A percentile compares a stretch with the other conserved stretches of the same genome.
Evolutionary conservation across 495 filamentous ascomycete genomes (phyloP).

Genomic region (Recurvomyces mirabilis): DNA sequence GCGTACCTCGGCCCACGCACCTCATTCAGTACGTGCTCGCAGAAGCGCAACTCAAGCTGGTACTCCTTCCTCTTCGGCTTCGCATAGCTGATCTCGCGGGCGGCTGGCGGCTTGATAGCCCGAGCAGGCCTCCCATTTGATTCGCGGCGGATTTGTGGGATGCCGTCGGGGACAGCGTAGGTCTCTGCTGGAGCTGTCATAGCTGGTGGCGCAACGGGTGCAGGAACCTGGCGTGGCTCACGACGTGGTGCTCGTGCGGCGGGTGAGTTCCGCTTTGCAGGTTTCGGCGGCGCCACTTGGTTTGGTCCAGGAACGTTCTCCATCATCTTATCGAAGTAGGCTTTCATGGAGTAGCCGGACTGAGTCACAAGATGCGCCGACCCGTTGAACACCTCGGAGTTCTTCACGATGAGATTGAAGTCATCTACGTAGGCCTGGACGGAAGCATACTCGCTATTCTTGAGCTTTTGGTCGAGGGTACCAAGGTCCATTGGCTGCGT

Average conservation of each 20-base stretch:
- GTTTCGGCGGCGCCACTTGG: constrained; percentile 39
- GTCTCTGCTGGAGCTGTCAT: constrained; percentile 24
- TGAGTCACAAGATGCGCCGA: constrained; percentile 56
- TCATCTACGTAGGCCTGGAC: constrained; percentile 59
- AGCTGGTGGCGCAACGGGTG: constrained; percentile 26
- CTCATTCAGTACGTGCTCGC: constrained; percentile 69
- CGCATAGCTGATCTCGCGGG: constrained; percentile 75
- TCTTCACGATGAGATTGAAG: constrained; percentile 61
- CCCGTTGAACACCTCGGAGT: constrained; percentile 74
- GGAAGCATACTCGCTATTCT: constrained; percentile 50
- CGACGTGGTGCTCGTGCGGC: constrained; percentile 32
- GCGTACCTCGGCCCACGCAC: constrained; percentile 63
- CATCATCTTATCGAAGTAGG: constrained; percentile 50
- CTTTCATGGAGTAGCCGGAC: constrained; percentile 49
- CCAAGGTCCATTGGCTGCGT: constrained; percentile 70
- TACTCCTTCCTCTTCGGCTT: constrained; percentile 90
- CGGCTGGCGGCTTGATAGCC: constrained; percentile 82
- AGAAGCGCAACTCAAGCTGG: constrained; percentile 79
- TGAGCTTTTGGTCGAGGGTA: constrained; percentile 70
- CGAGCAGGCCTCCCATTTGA: constrained; percentile 76
- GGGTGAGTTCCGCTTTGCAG: constrained; percentile 49
- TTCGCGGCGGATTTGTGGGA: constrained; percentile 91
- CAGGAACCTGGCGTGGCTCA: constrained; percentile 34
- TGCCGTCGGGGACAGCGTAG: constrained; percentile 75
- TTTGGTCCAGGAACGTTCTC: constrained; percentile 36